phyloP scores from a whole-genome alignment of 306 rosid genomes.

The Cucurbita pepo region DNA sequence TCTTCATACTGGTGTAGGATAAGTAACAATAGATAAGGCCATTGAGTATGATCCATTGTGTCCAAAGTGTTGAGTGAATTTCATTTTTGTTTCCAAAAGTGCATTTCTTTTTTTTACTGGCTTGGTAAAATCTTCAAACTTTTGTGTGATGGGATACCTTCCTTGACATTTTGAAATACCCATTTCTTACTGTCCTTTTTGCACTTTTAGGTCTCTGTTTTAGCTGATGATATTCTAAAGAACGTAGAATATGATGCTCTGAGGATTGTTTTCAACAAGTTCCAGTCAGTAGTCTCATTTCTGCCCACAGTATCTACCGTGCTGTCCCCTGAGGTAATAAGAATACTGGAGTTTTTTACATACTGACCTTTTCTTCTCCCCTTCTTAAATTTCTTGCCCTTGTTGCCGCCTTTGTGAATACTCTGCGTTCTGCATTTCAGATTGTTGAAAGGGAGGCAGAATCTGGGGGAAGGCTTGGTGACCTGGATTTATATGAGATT shows the following conservation, averaged over 20 bases:
- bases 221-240: conserved; percentile 86
- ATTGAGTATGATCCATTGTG: not conserved
- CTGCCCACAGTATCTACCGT: conserved; percentile 62
- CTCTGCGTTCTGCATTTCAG: conserved; percentile 21
- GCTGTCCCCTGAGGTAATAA: conserved; percentile 78
- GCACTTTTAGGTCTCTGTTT: conserved; percentile 62
- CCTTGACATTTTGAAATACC: not conserved
- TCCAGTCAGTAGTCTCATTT: conserved; percentile 67
- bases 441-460: conserved; percentile 75
- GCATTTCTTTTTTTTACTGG: not conserved
- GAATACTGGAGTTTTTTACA: not conserved
- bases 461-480: conserved; percentile 77
- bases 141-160: not conserved
- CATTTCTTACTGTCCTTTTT: not conserved
- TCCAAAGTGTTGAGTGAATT: not conserved
- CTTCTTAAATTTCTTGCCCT: not conserved
- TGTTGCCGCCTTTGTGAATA: not conserved
- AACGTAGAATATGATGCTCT: conserved; percentile 87
- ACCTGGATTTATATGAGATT: conserved; percentile 75
- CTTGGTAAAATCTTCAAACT: not conserved
- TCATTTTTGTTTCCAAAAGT: not conserved
- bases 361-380: not conserved
- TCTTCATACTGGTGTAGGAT: not conserved
- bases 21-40: not conserved
- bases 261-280: conserved; percentile 72